phyloP scores from a whole-genome alignment of 768 basidiomycete species.

The Amyloporia xantha region DNA sequence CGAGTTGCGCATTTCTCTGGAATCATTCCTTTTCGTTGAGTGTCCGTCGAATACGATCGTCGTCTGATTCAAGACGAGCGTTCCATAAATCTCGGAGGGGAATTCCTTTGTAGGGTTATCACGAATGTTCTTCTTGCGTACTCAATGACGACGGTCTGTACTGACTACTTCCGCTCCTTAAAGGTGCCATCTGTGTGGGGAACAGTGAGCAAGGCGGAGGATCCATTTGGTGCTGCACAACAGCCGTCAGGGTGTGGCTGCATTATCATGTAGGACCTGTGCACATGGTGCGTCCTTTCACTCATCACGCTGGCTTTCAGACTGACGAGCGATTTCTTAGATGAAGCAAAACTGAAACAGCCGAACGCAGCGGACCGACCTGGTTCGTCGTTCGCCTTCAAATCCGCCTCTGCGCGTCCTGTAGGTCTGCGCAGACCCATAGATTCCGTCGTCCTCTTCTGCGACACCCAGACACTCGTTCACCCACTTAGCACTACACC shows the following conservation, averaged over 20 bases:
- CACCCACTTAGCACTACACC: not conserved
- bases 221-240: conserved; percentile 78
- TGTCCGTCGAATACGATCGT: no score
- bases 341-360: not conserved
- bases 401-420: not conserved
- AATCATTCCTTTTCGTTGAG: no score
- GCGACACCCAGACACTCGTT: not conserved
- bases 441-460: not conserved
- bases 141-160: no score
- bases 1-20: no score
- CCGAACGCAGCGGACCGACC: not conserved
- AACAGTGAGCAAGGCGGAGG: conserved; percentile 82
- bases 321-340: not conserved
- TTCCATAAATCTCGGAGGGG: no score
- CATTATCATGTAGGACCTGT: conserved; percentile 19
- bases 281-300: not conserved
- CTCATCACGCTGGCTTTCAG: not conserved
- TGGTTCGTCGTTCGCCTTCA: no score
- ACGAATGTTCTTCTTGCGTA: no score
- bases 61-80: no score
- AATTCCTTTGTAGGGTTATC: no score
- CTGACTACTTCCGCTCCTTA: no score
- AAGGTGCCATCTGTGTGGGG: conserved; percentile 98
- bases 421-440: not conserved
- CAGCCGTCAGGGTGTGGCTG: conserved; percentile 19